phyloP scores from a whole-genome alignment of 2,329 filamentous ascomycete species.

The Fusarium tanahbumbuense region DNA sequence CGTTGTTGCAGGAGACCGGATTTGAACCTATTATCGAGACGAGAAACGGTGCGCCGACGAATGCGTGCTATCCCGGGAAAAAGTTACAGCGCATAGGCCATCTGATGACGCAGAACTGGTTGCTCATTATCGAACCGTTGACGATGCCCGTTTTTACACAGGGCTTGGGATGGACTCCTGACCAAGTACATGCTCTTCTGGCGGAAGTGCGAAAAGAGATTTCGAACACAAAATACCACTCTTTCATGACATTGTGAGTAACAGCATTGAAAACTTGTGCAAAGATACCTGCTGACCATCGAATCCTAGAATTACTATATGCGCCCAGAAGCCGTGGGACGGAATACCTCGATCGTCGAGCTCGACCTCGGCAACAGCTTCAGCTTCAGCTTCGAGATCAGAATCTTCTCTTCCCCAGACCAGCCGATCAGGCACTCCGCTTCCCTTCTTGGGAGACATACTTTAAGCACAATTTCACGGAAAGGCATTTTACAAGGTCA shows the following conservation, averaged over 20 bases:
- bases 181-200: conserved; percentile 33
- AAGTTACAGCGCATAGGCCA: conserved; percentile 41
- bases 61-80: conserved; percentile 43
- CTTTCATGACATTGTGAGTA: conserved; percentile 43
- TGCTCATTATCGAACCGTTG: conserved; percentile 37
- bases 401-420: conserved; percentile 18
- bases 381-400: conserved; percentile 28
- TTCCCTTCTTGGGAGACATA: conserved; percentile 1
- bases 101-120: conserved; percentile 43
- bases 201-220: conserved; percentile 37
- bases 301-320: conserved; percentile 28
- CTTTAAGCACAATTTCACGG: not conserved
- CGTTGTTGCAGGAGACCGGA: conserved; percentile 27
- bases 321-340: conserved; percentile 33
- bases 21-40: conserved; percentile 41
- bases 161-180: conserved; percentile 36
- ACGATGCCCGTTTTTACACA: conserved; percentile 40
- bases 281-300: too few species aligned
- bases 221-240: conserved; percentile 40
- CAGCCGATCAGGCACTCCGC: not conserved
- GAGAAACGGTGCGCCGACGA: conserved; percentile 40
- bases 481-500: not conserved
- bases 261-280: not conserved
- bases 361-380: conserved; percentile 15
- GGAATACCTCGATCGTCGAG: conserved; percentile 19